Base-by-base conservation (phyloP, 441 rosid species). In the Bocquillonia castaneifolia region DNA sequence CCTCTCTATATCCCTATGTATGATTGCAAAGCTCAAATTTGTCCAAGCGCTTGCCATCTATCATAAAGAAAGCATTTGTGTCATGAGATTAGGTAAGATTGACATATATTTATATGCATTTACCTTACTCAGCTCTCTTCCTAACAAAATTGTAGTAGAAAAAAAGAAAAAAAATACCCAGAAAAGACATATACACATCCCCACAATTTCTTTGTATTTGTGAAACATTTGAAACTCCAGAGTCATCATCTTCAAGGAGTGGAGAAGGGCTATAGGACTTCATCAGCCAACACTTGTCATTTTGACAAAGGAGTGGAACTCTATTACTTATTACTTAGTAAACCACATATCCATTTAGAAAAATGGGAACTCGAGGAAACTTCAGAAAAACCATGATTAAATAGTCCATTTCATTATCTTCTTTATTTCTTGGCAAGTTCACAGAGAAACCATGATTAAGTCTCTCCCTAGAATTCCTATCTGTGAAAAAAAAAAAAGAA, bases 11-110 rank as follows among this genome's bases (percentile, higher is more conserved):
- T 83, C 86, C 84, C 96, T 89, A 89, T 76, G 91, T 81, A 91
- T 83, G 89, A 87, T 87, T 83, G 91, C 99, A 89, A 88, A 86
- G 99, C 96, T 88, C 92, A 85, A 71, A 85, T 87, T 79, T 83
- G 83, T 81, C 97, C 97, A 86, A 88, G 92, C 91, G 91, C 95
- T 91, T 88, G 95, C 79, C 91, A 93, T 93, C 98, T 93, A 93
- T 86, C 93, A 91, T 89, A 83, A 86, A 89, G 86, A 91, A 93
- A 93, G 96, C 88, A 93, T 87, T 74, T 67, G 85, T 84, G 95
- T 91, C 93, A 91, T 85, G 85, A 83, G 75, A 86, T 83, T 84
- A 81, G 80, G 86, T 85, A 84, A 81, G 60, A 74, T 75, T 76
- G 69, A 84, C 76, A 88, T 78, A 73, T 59, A 84, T 75, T 80